Evolutionary conservation across 768 basidiomycete species (phyloP).

Genomic region (Suillus plorans): DNA sequence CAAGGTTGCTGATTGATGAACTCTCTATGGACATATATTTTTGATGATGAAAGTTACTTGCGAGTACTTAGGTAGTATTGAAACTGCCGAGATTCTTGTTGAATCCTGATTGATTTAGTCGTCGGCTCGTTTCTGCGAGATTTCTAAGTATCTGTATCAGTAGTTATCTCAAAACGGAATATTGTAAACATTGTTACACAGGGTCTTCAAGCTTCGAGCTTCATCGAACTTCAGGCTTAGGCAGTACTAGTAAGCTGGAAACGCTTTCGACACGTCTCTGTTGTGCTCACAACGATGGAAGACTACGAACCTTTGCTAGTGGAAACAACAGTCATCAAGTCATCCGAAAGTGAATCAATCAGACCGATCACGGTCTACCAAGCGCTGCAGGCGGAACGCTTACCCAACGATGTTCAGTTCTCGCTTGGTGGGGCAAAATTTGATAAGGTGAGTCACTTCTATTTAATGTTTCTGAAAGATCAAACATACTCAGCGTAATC

Average conservation of each 20-base stretch:
- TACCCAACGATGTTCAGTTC: conserved; percentile 43
- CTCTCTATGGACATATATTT: conserved; percentile 9
- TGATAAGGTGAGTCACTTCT: conserved; percentile 29
- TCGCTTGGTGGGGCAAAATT: conserved; percentile 45
- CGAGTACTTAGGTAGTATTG: conserved; percentile 1
- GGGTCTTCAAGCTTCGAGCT: background rate
- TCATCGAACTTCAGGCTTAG: background rate
- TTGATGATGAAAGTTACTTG: background rate
- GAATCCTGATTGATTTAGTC: background rate
- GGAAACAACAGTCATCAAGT: conserved; percentile 6
- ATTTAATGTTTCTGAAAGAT: background rate
- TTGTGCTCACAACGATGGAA: conserved; percentile 4
- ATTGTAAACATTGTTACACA: background rate
- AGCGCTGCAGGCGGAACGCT: conserved; percentile 41
- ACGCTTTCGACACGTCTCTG: background rate
- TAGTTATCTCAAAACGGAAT: conserved; percentile 10
- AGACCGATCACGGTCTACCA: conserved; percentile 60
- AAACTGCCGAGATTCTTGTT: background rate
- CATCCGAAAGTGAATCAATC: conserved; percentile 15
- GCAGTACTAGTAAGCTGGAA: background rate
- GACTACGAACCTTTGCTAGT: conserved; percentile 11
- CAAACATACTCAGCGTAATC: background rate
- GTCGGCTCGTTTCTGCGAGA: conserved; percentile 1
- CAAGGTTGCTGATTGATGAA: conserved; percentile 44
- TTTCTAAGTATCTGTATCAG: background rate